A percentile compares a stretch with the other conserved stretches of the same genome.
Evolutionary conservation across 2,329 filamentous ascomycete species (phyloP).

Genomic region (Cucurbitaria berberidis): DNA sequence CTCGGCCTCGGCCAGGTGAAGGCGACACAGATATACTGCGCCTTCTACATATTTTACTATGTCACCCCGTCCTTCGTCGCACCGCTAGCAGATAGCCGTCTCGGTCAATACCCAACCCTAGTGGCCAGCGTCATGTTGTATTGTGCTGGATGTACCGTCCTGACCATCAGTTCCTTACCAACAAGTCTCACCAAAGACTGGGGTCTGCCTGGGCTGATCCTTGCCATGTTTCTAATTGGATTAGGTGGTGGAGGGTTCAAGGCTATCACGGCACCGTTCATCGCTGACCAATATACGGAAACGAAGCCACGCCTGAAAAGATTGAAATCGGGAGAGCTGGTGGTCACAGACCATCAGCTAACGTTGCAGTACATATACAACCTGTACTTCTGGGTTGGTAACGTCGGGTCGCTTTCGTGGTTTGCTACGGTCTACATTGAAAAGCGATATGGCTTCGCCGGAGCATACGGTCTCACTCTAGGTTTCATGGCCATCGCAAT

Average conservation of each 20-base stretch:
- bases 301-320: conserved; percentile 24
- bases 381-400: conserved; percentile 54
- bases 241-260: conserved; percentile 50
- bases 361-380: conserved; percentile 51
- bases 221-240: conserved; percentile 47
- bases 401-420: conserved; percentile 71
- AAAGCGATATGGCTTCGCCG: conserved; percentile 69
- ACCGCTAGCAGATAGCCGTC: conserved; percentile 47
- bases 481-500: conserved; percentile 69
- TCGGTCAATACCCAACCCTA: conserved; percentile 50
- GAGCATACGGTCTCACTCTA: conserved; percentile 67
- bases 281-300: conserved; percentile 45
- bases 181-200: conserved; percentile 24
- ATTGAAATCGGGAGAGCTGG: conserved; percentile 38
- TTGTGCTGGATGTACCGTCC: conserved; percentile 26
- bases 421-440: conserved; percentile 71
- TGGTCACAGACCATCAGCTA: conserved; percentile 42
- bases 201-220: conserved; percentile 34
- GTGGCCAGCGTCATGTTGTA: conserved; percentile 40
- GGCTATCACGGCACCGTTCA: conserved; percentile 45
- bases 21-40: conserved; percentile 62
- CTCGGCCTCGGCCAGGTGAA: conserved; percentile 41
- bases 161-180: conserved; percentile 31
- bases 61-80: conserved; percentile 46
- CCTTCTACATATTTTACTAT: conserved; percentile 62